phyloP scores from a whole-genome alignment of 1,284 basidiomycete species.

The Schizophyllum commune region DNA sequence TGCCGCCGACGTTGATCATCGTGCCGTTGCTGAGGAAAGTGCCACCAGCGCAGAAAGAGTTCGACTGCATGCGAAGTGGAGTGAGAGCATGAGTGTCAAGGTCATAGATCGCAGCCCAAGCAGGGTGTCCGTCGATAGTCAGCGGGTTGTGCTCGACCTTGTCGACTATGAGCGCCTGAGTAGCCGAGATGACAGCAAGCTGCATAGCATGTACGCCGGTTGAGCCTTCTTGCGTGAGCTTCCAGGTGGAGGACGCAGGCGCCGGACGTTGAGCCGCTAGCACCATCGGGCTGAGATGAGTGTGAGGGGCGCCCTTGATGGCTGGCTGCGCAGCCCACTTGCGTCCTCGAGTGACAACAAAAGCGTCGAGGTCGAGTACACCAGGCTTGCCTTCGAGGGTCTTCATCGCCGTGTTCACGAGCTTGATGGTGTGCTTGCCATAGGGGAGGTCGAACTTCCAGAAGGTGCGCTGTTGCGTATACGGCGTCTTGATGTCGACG shows the following conservation, averaged over 20 bases:
- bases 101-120: constrained; percentile 74
- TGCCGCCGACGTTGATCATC: constrained; percentile 70
- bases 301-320: neutral
- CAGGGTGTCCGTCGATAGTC: constrained; percentile 62
- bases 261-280: constrained; percentile 17
- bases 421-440: constrained; percentile 53
- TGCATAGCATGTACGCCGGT: constrained; percentile 85
- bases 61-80: constrained; percentile 62
- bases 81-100: constrained; percentile 53
- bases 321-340: constrained; percentile 1
- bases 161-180: constrained; percentile 70
- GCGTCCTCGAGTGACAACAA: constrained; percentile 48
- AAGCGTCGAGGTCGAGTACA: constrained; percentile 52
- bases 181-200: constrained; percentile 58
- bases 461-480: constrained; percentile 57
- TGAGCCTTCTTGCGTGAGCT: constrained; percentile 47
- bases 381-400: constrained; percentile 25
- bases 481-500: constrained; percentile 25
- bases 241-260: constrained; percentile 30
- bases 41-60: constrained; percentile 87
- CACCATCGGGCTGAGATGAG: constrained; percentile 12
- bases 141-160: constrained; percentile 83
- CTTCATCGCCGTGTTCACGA: constrained; percentile 45
- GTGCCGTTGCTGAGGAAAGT: constrained; percentile 71
- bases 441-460: constrained; percentile 46